Evolutionary conservation across 23 red algal species (phyloP), one percentile per base, ranked within the genome.

Genomic region (Cyanidioschyzon merolae): DNA sequence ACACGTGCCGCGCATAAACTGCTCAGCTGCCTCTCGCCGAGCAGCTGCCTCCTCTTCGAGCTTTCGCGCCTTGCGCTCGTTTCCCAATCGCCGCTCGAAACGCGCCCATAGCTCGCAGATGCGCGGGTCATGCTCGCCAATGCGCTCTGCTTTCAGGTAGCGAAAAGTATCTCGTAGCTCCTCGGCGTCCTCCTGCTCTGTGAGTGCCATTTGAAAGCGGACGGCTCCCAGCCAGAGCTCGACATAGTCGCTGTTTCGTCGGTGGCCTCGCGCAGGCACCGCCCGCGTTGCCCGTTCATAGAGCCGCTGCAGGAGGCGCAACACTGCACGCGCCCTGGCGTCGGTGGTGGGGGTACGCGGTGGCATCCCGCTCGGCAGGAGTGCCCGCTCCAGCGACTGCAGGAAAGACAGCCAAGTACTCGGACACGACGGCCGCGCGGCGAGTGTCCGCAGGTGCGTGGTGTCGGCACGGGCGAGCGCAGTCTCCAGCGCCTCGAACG

Each of bases 211-310:
- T 75, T 89, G 82, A 7, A 77, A 54, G 27, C 76, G 51, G 37
- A 85, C 88, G 57, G 85, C 82, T 26, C 79, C 71, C 1, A 98
- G 76, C 94, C 94, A 98, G 39, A 98, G 57, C 68, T 85, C 77
- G 29, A 90, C 50, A 29, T 82, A 91, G 1, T 58, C 57, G 37
- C 80, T 67, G 50, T 83, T 78, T 32, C 87, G 79, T 50, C 94
- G 77, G 63, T 91, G 89, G 39, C 84, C 86, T 30, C 82, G 83
- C 0, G 79, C 57, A 40, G 76, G 68, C 0, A 83, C 86, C n/a
- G 82, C 31, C 34, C 76, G 75, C 38, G 86, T 92, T 1, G 88
- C 94, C n/a, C 63, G 84, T 31, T 92, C 84, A 85, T 92, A 91
- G 32, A 91, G 79, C 31, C 79, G 85, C 57, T 87, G 80, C 7